Base-by-base conservation (phyloP, 2,329 filamentous ascomycete genomes). In the Penicillium oxalicum region DNA sequence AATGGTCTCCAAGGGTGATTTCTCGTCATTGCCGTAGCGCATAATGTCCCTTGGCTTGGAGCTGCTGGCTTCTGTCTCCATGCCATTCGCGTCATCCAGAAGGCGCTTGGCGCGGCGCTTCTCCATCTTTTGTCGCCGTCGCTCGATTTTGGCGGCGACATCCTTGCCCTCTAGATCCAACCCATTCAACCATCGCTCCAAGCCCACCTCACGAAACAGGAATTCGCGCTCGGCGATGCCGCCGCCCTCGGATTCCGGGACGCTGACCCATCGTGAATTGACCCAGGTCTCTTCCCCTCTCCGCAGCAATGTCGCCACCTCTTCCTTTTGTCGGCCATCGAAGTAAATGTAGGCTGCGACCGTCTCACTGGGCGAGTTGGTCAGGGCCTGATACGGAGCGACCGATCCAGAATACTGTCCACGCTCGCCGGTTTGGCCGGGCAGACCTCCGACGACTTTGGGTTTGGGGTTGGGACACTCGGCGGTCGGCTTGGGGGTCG, bases 321-420 rank as follows among this genome's bases (percentile, higher is more conserved):
- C 93, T 68, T 98, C 93, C 69, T 98, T 98, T 52, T 82, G 81
- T 54, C 93, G 80, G 13, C 93, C 93, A 70, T 98, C 93, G 65
- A 98, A 98, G 74, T 98, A 98, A 60, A 98, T 97, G 70, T 98
- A 98, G 34, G 91, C 93, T 29, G 93, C 93, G 61, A 98, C 91
- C 11, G 93, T 98, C 74, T 98, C 93, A 70, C 96, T 95, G 48
- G 89, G 86, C 29, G 88, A 95, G 52, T 87, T 85, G 18, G 93
- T 97, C 73, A 96, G 83, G 45, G 93, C 88, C 55, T 91, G 86
- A 71, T 98, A 98, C 1, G 91, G 89, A 47, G 80, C 83, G 53
- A 96, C 78, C 34, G 82, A 76, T 36, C 81, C 70, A 47, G 68
- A 67, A 59, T 76, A 77, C 56, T 76, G 77, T 46, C 77, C 78